Evolutionary conservation across 345 rosid species (phyloP), one percentile per base, ranked within the genome.

Genomic region (Boechera divaricarpa): DNA sequence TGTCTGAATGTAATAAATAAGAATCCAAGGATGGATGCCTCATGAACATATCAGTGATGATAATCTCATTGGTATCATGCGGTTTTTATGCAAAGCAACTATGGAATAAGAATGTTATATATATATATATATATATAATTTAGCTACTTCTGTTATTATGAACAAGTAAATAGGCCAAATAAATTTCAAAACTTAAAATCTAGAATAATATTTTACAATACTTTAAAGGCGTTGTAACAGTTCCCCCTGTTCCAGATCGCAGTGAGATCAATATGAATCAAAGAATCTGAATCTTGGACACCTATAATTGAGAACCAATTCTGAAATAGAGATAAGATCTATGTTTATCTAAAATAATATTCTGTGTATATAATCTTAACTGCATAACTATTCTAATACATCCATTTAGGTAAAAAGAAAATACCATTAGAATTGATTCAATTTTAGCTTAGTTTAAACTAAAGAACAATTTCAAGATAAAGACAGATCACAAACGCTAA

Each of bases 371-470:
- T 18, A 18, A 18, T 18, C 21, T 18, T 18, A 18, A 18, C 21
- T 18, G 21, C 21, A 18, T 18, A 18, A 18, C 21, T 18, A 18
- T 18, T 18, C 21, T 18, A 18, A 18, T 18, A 18, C 21, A 18
- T 18, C 21, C 21, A 18, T 18, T 44, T 63, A 55, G 42, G 66
- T 58, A 63, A 63, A 69, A 60, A 62, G 42, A 36, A 70, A 55
- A 63, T 70, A 42, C 33, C 65, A 70, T 36, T 70, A 32, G 80
- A 70, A 77, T 77, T 35, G 26, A 77, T 77, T 77, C 79, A 39
- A 4, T 29, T 11, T 16, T 48, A 16, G n/a, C 33, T 26, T 6
- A 47, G 62, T 68, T 68, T 49, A 51, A 57, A 38, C 26, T 7
- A 38, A 38, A 59, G 68, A 75, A 76, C 51, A 76, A 59, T 1